Evolutionary conservation across 768 basidiomycete genomes (phyloP).

Genomic region (Phallus indusiatus): DNA sequence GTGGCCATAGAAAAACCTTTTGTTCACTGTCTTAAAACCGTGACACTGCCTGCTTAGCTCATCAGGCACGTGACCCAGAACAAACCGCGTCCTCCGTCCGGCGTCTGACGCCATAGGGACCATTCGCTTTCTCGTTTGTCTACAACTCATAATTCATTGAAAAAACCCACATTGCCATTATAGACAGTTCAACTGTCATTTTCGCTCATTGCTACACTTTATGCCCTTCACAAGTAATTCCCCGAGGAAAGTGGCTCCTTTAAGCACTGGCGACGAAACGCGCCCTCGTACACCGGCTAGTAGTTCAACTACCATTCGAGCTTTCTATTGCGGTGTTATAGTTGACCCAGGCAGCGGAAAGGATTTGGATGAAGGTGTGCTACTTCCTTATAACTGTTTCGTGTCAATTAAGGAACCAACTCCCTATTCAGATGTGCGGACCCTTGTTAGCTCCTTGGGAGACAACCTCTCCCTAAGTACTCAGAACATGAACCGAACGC

Average conservation of each 20-base stretch:
- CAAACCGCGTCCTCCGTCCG: slow-evolving; percentile 7
- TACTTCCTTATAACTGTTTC: slow-evolving; percentile 8
- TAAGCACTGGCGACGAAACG: slow-evolving; percentile 58
- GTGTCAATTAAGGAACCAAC: too few relatives aligned
- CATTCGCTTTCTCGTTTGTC: too few relatives aligned
- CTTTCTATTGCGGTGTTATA: slow-evolving; percentile 84
- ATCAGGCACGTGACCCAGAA: slow-evolving; percentile 3
- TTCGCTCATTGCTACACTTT: neutral
- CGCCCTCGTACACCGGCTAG: slow-evolving; percentile 30
- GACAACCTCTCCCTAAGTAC: slow-evolving; percentile 34
- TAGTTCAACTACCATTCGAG: slow-evolving; percentile 39
- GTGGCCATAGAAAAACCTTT: too few relatives aligned
- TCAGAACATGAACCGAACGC: slow-evolving; percentile 26
- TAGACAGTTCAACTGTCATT: neutral
- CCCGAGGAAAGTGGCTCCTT: slow-evolving; percentile 64
- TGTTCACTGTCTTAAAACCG: too few relatives aligned
- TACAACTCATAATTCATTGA: neutral
- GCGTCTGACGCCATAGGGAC: too few relatives aligned
- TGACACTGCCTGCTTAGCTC: neutral
- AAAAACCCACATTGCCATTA: neutral
- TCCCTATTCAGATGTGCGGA: slow-evolving; percentile 53
- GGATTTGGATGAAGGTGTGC: slow-evolving; percentile 54
- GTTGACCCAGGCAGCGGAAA: slow-evolving; percentile 73
- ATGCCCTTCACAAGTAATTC: slow-evolving; percentile 58
- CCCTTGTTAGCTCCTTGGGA: slow-evolving; percentile 69